Conservation (phyloP, 371 early-diverging fungal genomes). For the Enterocytospora artemiae region DNA sequence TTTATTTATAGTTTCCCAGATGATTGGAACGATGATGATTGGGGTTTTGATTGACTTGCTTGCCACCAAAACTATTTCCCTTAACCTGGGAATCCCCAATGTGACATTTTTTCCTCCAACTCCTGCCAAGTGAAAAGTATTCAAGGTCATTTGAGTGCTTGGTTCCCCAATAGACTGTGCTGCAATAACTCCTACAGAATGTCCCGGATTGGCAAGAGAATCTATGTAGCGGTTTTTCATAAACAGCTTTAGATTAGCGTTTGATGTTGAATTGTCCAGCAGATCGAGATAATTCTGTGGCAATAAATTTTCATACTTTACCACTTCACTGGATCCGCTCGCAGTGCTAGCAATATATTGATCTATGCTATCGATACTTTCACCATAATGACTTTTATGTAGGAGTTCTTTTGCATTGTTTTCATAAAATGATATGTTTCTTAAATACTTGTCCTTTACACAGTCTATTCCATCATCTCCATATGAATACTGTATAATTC, state of each 20-base stretch:
- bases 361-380: conserved; percentile 2
- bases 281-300: neutral
- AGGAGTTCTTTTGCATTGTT: conserved; percentile 61
- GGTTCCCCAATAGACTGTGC: conserved; percentile 98
- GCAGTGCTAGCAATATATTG: no score
- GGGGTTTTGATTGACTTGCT: conserved; percentile 84
- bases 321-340: neutral
- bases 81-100: conserved; percentile 95
- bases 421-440: conserved; percentile 66
- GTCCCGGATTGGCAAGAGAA: conserved; percentile 78
- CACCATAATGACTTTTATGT: neutral
- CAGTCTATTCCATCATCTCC: conserved; percentile 98
- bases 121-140: conserved; percentile 99
- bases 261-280: neutral
- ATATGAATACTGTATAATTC: conserved; percentile 88
- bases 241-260: conserved; percentile 19
- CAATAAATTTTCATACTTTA: neutral
- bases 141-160: conserved; percentile 99
- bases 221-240: conserved; percentile 27
- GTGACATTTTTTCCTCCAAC: conserved; percentile 97
- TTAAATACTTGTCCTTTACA: conserved; percentile 68
- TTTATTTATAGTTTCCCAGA: conserved; percentile 18
- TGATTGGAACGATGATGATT: conserved; percentile 73
- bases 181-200: conserved; percentile 90
- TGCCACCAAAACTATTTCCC: conserved; percentile 97